phyloP scores from a whole-genome alignment of 768 basidiomycete genomes.

The Psilocybe cyanescens region DNA sequence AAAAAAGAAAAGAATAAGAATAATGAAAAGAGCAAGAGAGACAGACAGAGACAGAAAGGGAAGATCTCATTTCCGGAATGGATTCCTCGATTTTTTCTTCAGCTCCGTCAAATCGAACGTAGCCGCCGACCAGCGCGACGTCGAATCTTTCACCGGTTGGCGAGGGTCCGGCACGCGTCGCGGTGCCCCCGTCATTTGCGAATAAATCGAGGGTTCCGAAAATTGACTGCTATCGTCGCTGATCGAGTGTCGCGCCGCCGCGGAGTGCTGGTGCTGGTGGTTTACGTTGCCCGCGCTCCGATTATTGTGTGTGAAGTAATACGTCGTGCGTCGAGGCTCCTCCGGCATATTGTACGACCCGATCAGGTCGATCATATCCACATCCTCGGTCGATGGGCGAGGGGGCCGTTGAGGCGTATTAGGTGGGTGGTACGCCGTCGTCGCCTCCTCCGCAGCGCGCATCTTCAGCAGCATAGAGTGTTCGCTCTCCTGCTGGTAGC shows the following conservation, averaged over 20 bases:
- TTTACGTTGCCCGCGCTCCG: neutral
- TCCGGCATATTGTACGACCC: slow-evolving; percentile 45
- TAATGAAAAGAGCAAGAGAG: neutral
- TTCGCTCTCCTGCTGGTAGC: slow-evolving; percentile 48
- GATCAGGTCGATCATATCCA: slow-evolving; percentile 52
- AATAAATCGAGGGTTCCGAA: slow-evolving; percentile 67
- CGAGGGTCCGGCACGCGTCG: slow-evolving; percentile 64
- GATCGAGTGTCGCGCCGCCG: slow-evolving; percentile 33
- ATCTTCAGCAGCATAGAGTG: slow-evolving; percentile 53
- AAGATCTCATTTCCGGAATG: slow-evolving; percentile 28
- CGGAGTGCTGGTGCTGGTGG: neutral
- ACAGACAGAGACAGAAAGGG: neutral
- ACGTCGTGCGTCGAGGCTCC: slow-evolving; percentile 13
- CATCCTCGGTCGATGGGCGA: slow-evolving; percentile 26
- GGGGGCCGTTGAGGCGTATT: slow-evolving; percentile 10
- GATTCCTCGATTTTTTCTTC: slow-evolving; percentile 23
- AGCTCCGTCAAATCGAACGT: slow-evolving; percentile 30
- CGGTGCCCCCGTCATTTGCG: slow-evolving; percentile 67
- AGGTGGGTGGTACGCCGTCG: slow-evolving; percentile 35
- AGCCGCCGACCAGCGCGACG: slow-evolving; percentile 54
- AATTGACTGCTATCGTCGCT: slow-evolving; percentile 50
- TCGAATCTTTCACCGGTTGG: slow-evolving; percentile 50
- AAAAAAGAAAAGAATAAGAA: neutral
- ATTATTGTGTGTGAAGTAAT: slow-evolving; percentile 13
- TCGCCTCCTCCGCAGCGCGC: slow-evolving; percentile 39